phyloP scores from a whole-genome alignment of 2,329 filamentous ascomycete genomes.

The Dothistroma septosporum region DNA sequence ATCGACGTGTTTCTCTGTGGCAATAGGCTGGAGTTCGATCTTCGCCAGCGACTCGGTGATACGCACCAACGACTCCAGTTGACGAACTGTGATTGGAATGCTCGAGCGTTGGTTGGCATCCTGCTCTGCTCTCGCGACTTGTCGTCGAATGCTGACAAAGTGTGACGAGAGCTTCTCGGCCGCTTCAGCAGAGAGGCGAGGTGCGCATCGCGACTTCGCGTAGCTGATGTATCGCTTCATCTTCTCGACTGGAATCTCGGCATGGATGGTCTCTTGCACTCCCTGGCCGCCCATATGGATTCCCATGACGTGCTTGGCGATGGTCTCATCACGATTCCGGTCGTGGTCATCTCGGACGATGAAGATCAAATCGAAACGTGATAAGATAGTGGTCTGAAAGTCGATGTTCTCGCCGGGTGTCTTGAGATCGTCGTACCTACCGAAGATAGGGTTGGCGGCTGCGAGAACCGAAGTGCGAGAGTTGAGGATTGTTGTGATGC shows the following conservation, averaged over 20 bases:
- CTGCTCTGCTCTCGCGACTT: constrained; percentile 86
- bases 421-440: constrained; percentile 96
- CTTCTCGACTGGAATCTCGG: constrained; percentile 90
- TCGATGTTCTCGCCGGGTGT: constrained; percentile 98
- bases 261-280: constrained; percentile 79
- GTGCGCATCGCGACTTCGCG: constrained; percentile 93
- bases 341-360: constrained; percentile 96
- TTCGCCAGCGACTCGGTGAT: constrained; percentile 96
- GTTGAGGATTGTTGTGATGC: constrained; percentile 97
- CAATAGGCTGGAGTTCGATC: constrained; percentile 76
- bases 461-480: constrained; percentile 91
- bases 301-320: constrained; percentile 94
- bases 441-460: constrained; percentile 95
- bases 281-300: constrained; percentile 91
- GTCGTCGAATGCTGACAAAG: constrained; percentile 91
- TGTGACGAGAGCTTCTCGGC: constrained; percentile 95
- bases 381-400: constrained; percentile 97
- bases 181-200: constrained; percentile 81
- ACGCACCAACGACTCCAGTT: constrained; percentile 93
- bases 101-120: constrained; percentile 86
- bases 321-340: constrained; percentile 80
- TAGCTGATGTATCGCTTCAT: constrained; percentile 98
- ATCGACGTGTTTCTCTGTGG: constrained; percentile 87
- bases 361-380: constrained; percentile 99
- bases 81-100: constrained; percentile 95